A percentile compares a stretch with the other conserved stretches of the same genome.
phyloP scores from a whole-genome alignment of 495 filamentous ascomycete genomes.

The Amphirosellinia nigrospora region DNA sequence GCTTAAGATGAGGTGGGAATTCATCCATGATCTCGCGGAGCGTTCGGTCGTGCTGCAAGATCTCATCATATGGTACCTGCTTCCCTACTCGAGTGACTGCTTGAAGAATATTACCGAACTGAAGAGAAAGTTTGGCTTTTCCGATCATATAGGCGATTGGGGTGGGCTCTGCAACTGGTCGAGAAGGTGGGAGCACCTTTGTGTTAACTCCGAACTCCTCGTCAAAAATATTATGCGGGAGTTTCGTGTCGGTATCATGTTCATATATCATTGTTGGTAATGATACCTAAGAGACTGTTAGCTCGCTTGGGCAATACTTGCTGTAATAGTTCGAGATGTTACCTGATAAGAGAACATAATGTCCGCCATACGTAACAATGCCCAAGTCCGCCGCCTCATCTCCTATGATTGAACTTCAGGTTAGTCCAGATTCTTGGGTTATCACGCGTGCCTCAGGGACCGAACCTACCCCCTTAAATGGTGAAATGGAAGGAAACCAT shows the following conservation, averaged over 20 bases:
- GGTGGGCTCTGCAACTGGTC: slow-evolving; percentile 78
- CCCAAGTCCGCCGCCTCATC: slow-evolving; percentile 90
- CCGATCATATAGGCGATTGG: slow-evolving; percentile 87
- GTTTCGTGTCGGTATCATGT: slow-evolving; percentile 80
- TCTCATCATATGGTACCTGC: slow-evolving; percentile 74
- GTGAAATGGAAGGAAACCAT: slow-evolving; percentile 79
- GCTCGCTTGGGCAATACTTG: slow-evolving; percentile 11
- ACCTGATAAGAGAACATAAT: slow-evolving; percentile 86
- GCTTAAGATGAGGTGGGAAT: slow-evolving; percentile 71
- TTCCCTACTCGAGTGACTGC: slow-evolving; percentile 56
- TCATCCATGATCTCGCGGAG: slow-evolving; percentile 71
- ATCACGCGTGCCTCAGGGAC: not conserved
- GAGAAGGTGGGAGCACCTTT: slow-evolving; percentile 74
- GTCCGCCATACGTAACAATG: slow-evolving; percentile 80
- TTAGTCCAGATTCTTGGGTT: not conserved
- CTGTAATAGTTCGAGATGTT: not conserved
- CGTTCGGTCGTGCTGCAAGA: slow-evolving; percentile 74
- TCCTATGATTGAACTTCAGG: slow-evolving; percentile 56
- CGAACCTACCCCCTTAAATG: slow-evolving; percentile 72
- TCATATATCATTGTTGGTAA: slow-evolving; percentile 87
- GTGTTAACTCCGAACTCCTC: slow-evolving; percentile 87
- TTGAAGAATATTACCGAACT: slow-evolving; percentile 60
- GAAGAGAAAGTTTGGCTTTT: slow-evolving; percentile 70
- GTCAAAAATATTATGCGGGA: slow-evolving; percentile 91
- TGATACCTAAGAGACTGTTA: slow-evolving; percentile 57